A percentile compares a stretch with the other conserved stretches of the same genome.
Conservation (phyloP, 139 green algal species). For the Zygnema circumcarinatum region DNA sequence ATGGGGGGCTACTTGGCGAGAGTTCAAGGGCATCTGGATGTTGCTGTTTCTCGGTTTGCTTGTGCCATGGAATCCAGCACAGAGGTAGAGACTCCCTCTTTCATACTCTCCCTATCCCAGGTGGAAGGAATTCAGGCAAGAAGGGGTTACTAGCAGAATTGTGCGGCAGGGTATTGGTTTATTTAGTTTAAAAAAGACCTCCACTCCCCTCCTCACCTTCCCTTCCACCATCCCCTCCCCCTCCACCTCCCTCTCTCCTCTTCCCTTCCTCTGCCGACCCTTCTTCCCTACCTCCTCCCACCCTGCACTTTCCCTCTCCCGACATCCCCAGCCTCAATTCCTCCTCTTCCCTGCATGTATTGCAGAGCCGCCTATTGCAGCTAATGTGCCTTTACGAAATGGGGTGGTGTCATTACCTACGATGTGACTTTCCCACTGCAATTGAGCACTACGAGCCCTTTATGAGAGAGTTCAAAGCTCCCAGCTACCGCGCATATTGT, state of each 20-base stretch:
- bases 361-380: slow-evolving; percentile 10
- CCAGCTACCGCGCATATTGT: slow-evolving; percentile 30
- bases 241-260: not conserved
- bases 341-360: too few species aligned
- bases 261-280: too few species aligned
- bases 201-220: too few species aligned
- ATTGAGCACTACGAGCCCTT: slow-evolving; percentile 18
- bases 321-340: too few species aligned
- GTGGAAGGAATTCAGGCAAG: too few species aligned
- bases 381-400: slow-evolving; percentile 37
- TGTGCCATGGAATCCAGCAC: not conserved
- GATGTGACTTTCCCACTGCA: not conserved
- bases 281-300: too few species aligned
- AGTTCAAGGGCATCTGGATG: not conserved
- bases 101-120: not conserved
- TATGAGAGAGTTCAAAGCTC: slow-evolving; percentile 13
- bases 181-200: too few species aligned
- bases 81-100: not conserved
- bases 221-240: too few species aligned
- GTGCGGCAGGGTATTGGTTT: too few species aligned
- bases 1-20: slow-evolving; percentile 25
- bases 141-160: too few species aligned
- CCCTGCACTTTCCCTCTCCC: too few species aligned
- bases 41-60: slow-evolving; percentile 5
- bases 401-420: slow-evolving; percentile 21